Conservation (phyloP, 1,284 basidiomycete genomes). For the Puccinia sorghi region DNA sequence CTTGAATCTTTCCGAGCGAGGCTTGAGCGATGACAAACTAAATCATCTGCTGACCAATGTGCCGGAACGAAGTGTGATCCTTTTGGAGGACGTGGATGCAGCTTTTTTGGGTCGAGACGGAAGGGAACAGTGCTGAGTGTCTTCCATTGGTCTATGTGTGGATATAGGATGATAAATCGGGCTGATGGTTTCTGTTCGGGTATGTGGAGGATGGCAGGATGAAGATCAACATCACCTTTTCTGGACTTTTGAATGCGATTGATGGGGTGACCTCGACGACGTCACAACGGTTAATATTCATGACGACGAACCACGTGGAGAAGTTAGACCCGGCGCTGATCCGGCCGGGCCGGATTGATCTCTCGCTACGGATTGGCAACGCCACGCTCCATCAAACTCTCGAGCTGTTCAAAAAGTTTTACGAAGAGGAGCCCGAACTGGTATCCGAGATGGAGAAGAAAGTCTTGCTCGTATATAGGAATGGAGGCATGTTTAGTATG, state of each 20-base stretch:
- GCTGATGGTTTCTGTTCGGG: not conserved
- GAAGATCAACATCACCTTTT: conserved; percentile 80
- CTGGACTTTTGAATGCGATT: conserved; percentile 92
- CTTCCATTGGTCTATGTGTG: conserved; percentile 50
- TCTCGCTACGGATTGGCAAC: conserved; percentile 81
- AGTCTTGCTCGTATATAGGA: conserved; percentile 62
- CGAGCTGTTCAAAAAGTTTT: conserved; percentile 81
- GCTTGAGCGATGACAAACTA: conserved; percentile 93
- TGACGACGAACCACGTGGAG: conserved; percentile 96
- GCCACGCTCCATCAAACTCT: conserved; percentile 79
- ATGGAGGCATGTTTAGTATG: conserved; percentile 77
- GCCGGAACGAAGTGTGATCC: conserved; percentile 85
- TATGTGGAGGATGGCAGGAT: conserved; percentile 51
- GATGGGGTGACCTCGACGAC: conserved; percentile 97
- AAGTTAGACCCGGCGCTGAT: conserved; percentile 86
- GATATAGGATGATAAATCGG: not conserved
- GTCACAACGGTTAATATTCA: conserved; percentile 89
- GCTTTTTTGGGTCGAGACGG: conserved; percentile 84
- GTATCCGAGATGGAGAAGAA: conserved; percentile 64
- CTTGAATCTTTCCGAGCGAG: conserved; percentile 92
- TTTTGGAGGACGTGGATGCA: conserved; percentile 98
- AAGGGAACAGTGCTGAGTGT: conserved; percentile 77
- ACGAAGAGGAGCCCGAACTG: conserved; percentile 60
- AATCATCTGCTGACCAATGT: conserved; percentile 90
- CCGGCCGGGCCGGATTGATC: conserved; percentile 88